These are phyloP conservation scores for Austroboletus niveus DNA, from an alignment of 1,284 basidiomycete species.

Conservation along the genomic window DNA sequence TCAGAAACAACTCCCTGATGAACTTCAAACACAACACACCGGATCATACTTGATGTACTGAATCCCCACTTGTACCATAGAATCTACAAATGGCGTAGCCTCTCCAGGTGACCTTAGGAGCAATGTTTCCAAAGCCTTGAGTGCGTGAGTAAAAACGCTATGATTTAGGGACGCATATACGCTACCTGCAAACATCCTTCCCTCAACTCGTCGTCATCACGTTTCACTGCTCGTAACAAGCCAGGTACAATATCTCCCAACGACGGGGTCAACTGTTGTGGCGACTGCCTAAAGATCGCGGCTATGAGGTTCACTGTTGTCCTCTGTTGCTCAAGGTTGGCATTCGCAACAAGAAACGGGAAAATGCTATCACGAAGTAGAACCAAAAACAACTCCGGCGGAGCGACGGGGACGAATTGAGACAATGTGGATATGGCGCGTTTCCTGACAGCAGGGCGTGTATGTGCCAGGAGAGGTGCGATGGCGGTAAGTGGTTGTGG, in stretches of 20 bases:
- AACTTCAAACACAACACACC: constrained; percentile 44
- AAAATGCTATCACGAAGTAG: constrained; percentile 58
- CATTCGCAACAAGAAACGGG: constrained; percentile 55
- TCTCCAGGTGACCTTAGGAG: constrained; percentile 83
- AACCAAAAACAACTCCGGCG: constrained; percentile 51
- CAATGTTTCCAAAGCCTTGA: constrained; percentile 75
- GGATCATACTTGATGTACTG: constrained; percentile 93
- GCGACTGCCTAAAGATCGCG: constrained; percentile 71
- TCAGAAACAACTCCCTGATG: constrained; percentile 4
- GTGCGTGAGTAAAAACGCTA: constrained; percentile 4
- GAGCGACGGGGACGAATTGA: constrained; percentile 73
- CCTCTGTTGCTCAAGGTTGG: constrained; percentile 63
- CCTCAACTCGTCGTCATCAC: constrained; percentile 78
- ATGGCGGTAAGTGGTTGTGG: constrained; percentile 70
- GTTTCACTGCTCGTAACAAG: constrained; percentile 62
- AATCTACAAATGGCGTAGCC: constrained; percentile 67
- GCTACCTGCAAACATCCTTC: constrained; percentile 73
- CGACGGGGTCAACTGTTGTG: constrained; percentile 58
- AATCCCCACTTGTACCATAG: constrained; percentile 68
- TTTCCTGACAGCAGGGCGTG: constrained; percentile 85
- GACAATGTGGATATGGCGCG: constrained; percentile 85
- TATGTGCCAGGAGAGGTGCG: constrained; percentile 71
- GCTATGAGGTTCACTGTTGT: constrained; percentile 82
- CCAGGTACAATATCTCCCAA: constrained; percentile 65
- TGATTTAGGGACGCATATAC: constrained; percentile 7